Evolutionary conservation across 1,284 basidiomycete species (phyloP).

Genomic region (Fistulinella cinereoalba): DNA sequence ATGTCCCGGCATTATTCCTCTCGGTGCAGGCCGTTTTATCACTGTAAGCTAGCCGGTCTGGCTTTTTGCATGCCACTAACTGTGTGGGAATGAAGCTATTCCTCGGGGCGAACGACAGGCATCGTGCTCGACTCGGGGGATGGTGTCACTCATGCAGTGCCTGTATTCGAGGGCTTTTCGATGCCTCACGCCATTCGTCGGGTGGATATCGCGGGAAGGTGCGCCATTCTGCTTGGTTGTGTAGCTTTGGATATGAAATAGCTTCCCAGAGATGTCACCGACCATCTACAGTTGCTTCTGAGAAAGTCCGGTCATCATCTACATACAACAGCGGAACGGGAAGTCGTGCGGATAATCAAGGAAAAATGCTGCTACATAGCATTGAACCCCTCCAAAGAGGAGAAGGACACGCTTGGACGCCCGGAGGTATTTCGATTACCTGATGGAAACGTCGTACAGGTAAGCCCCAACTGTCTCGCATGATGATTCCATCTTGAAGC

Average conservation of each 20-base stretch:
- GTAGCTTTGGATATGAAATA: conserved; percentile 12
- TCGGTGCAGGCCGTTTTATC: conserved; percentile 97
- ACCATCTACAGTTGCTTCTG: conserved; percentile 90
- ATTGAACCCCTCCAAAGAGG: conserved; percentile 88
- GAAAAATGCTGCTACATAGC: conserved; percentile 98
- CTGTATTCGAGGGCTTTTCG: conserved; percentile 98
- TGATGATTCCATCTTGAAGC: conserved; percentile 5
- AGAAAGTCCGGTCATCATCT: conserved; percentile 95
- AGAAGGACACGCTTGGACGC: conserved; percentile 81
- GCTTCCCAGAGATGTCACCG: conserved; percentile 83
- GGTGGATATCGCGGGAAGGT: conserved; percentile 95
- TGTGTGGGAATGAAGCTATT: conserved; percentile 66
- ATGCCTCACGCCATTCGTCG: conserved; percentile 98
- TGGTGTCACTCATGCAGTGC: conserved; percentile 98
- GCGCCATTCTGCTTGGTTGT: conserved; percentile 11
- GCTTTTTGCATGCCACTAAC: conserved; percentile 10
- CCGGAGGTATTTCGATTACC: conserved; percentile 92
- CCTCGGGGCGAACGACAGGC: conserved; percentile 97
- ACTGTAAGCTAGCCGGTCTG: conserved; percentile 56
- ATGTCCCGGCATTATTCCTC: conserved; percentile 96
- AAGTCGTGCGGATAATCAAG: conserved; percentile 97
- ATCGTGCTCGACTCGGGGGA: conserved; percentile 99
- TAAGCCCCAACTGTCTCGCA: conserved; percentile 35
- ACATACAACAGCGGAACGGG: conserved; percentile 95
- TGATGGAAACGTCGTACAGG: conserved; percentile 92